Conservation (phyloP, 441 rosid genomes). For the Arabidopsis lyrata region DNA sequence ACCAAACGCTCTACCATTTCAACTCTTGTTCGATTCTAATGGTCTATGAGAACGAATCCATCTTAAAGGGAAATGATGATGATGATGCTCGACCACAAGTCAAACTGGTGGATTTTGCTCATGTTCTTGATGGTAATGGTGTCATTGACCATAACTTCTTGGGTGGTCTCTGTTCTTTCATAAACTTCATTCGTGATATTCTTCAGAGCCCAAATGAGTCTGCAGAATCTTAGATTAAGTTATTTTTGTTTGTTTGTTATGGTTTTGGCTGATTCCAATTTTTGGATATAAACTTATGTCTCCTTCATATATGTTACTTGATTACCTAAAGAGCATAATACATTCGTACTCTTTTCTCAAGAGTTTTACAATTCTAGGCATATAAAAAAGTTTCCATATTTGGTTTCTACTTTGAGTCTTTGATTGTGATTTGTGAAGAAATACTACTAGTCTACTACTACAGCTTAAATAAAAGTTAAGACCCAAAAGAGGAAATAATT, state of each 20-base stretch:
- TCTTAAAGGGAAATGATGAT: constrained; percentile 45
- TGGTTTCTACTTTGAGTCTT: constrained; percentile 4
- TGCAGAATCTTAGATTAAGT: constrained; percentile 37
- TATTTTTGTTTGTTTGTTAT: background rate
- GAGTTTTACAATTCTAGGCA: constrained; percentile 3
- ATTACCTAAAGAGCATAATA: constrained; percentile 35
- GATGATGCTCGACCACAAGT: constrained; percentile 52
- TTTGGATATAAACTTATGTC: constrained; percentile 36
- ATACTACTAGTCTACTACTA: no score
- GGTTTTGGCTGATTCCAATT: constrained; percentile 28
- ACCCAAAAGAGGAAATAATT: constrained; percentile 18
- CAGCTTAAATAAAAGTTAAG: background rate
- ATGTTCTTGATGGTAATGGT: constrained; percentile 82
- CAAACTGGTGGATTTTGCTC: constrained; percentile 96
- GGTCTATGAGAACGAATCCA: constrained; percentile 65
- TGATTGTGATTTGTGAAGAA: constrained; percentile 19
- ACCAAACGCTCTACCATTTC: constrained; percentile 87
- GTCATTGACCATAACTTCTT: constrained; percentile 94
- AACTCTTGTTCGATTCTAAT: constrained; percentile 86
- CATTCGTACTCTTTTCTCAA: constrained; percentile 26
- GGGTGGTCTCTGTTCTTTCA: constrained; percentile 95
- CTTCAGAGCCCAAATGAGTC: constrained; percentile 57
- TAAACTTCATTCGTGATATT: constrained; percentile 78
- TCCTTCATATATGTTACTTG: constrained; percentile 37
- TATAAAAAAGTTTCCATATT: background rate